Base-by-base conservation (phyloP, 2,329 filamentous ascomycete genomes). In the Chrysoporthe austroafricana region DNA sequence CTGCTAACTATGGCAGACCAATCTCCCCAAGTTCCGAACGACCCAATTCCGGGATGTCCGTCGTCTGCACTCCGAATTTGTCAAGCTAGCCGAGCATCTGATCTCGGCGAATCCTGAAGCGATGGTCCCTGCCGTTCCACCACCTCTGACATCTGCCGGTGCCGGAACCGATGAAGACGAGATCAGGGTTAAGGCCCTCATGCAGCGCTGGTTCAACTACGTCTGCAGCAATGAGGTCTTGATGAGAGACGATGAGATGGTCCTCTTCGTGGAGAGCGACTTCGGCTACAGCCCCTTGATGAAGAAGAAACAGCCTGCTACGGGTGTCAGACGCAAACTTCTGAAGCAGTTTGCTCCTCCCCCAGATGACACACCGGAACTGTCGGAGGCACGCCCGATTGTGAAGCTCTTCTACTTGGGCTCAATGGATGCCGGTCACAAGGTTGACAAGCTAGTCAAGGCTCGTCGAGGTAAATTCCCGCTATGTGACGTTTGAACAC, bases 21-120 rank as follows among this genome's bases (percentile, higher is more conserved):
- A 99, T 80, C 91, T 99, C n/a, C 94, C 95, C 64, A 95, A 95
- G 73, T 99, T 97, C 80, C 89, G 96, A 74, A 99, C 96, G 0
- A 99, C 96, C 5, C 96, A 99, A 79, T 99, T 97, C 81, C 94
- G 96, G 76, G 96, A 99, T 79, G 94, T 99, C 72, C 92, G 96
- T 73, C 92, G 96, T 69, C 91, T 96, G 70, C 96, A 99, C 80
- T 94, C 93, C 60, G 96, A 99, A 77, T 99, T 99, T 75, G 86
- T 93, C 71, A 99, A 98, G 80, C 90, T 99, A n/a, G 93, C 92
- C 66, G 92, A 97, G 68, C 96, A 99, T 79, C 84, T 99, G 67
- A 94, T 97, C 78, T 97, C 95, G 34, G 94, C 95, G n/a, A 98
- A 98, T 75, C 96, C 96, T 3, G 96, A 99, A 79, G 91, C 94